Percentiles rank a stretch among this genome's conserved stretches.
Evolutionary conservation across 1,284 basidiomycete species (phyloP).

Genomic region (Ceratobasidium sp.): DNA sequence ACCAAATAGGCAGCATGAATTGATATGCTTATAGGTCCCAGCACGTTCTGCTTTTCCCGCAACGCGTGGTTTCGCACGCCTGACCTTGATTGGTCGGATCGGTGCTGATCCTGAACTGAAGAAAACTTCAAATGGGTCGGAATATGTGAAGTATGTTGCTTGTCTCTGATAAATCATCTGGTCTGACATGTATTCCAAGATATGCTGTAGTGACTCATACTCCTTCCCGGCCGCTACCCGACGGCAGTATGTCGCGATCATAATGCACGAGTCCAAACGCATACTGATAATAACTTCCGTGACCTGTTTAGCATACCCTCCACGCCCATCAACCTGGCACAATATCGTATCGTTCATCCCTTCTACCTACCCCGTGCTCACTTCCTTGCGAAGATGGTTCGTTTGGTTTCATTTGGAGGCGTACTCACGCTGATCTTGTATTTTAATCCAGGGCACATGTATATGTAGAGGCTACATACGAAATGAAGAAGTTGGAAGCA

Average conservation of each 20-base stretch:
- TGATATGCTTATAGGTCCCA: slow-evolving; percentile 4
- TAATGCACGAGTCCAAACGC: no score
- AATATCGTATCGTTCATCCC: slow-evolving; percentile 71
- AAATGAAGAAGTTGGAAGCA: slow-evolving; percentile 56
- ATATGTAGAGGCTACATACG: slow-evolving; percentile 75
- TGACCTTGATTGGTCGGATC: slow-evolving; percentile 75
- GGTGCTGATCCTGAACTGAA: slow-evolving; percentile 71
- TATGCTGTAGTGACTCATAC: slow-evolving; percentile 73
- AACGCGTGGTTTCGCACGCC: slow-evolving; percentile 62
- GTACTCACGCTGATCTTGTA: slow-evolving; percentile 11
- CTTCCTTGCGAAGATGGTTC: slow-evolving; percentile 65
- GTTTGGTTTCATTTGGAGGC: slow-evolving; percentile 2
- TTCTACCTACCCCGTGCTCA: slow-evolving; percentile 63
- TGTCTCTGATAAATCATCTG: slow-evolving; percentile 49
- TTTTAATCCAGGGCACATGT: slow-evolving; percentile 56
- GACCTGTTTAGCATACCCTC: slow-evolving; percentile 57
- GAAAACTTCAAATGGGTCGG: slow-evolving; percentile 70
- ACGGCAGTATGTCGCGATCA: slow-evolving; percentile 60
- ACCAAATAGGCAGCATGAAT: neutral
- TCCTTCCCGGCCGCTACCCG: slow-evolving; percentile 61
- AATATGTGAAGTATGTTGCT: slow-evolving; percentile 70
- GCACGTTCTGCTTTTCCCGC: neutral
- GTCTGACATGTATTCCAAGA: slow-evolving; percentile 26
- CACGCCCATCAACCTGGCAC: slow-evolving; percentile 71
- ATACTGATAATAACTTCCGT: slow-evolving; percentile 1